Evolutionary conservation across 164 flowering plant species (phyloP).

Genomic region (Nelumbo lutea): DNA sequence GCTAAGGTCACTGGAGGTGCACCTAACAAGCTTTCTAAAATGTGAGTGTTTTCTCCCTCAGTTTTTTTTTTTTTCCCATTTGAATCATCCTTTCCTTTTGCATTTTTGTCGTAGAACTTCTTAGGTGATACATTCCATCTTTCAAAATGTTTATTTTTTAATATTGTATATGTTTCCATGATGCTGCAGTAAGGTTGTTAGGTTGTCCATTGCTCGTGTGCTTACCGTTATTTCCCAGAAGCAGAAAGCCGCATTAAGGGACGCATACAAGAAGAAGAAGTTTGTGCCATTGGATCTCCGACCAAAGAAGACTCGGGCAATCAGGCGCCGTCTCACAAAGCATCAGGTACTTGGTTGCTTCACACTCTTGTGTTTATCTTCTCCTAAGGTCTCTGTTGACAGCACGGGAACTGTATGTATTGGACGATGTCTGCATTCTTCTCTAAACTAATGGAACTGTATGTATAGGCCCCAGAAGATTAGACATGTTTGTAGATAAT

Average conservation of each 20-base stretch:
- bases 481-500: no score
- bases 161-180: not conserved
- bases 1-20: constrained; percentile 84
- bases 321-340: constrained; percentile 71
- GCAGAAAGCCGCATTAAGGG: constrained; percentile 73
- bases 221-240: constrained; percentile 79
- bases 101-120: not conserved
- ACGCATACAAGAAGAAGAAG: constrained; percentile 72
- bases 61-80: not conserved
- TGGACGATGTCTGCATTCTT: no score
- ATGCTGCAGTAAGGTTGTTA: constrained; percentile 70
- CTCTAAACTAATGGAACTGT: no score
- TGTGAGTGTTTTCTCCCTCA: constrained; percentile 24
- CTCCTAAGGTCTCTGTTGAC: no score
- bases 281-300: constrained; percentile 71
- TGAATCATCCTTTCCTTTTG: not conserved
- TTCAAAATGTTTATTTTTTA: not conserved
- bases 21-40: constrained; percentile 77
- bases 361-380: not conserved
- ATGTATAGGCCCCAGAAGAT: no score
- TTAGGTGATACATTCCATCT: not conserved
- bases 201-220: constrained; percentile 68
- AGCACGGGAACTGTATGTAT: no score
- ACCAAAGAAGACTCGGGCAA: constrained; percentile 85
- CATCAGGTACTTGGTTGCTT: constrained; percentile 46